Conservation (phyloP, 805 yeast genomes). For the Nakazawaea holstii region DNA sequence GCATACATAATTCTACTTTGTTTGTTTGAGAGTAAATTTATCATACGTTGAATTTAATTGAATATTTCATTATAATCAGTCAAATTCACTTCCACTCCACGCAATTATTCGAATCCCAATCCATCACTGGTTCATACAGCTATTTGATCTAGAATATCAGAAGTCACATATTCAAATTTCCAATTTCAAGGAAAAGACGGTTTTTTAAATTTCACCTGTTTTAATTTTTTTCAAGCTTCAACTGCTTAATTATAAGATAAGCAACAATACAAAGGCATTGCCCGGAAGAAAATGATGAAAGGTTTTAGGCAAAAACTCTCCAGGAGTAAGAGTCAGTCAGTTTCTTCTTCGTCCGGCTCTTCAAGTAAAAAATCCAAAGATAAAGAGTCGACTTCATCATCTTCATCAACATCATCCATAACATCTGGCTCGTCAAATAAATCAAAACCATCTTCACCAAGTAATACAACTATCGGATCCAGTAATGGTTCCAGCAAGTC, state of each 20-base stretch:
- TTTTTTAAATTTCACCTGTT: no score
- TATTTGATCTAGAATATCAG: no score
- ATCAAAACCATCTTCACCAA: constrained; percentile 13
- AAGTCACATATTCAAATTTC: no score
- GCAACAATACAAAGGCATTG: background rate
- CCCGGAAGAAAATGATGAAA: constrained; percentile 56
- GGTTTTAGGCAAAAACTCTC: constrained; percentile 59
- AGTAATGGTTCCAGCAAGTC: constrained; percentile 12
- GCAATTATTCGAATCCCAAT: no score
- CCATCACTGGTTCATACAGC: no score
- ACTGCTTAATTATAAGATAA: background rate
- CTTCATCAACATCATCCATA: constrained; percentile 24
- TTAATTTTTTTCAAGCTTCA: no score
- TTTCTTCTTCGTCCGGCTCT: constrained; percentile 12
- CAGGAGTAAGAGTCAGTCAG: constrained; percentile 29
- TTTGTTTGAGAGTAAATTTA: no score
- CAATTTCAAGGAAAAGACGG: no score
- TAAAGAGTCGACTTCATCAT: constrained; percentile 13
- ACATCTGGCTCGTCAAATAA: constrained; percentile 18
- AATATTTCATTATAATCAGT: no score
- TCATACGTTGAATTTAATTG: no score
- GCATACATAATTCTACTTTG: no score
- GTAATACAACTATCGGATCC: background rate
- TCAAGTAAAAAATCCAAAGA: constrained; percentile 1
- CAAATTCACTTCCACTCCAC: no score